Percentiles rank a stretch among this genome's conserved stretches.
Conservation (phyloP, 129 eudicot species). For the Apium graveolens region DNA sequence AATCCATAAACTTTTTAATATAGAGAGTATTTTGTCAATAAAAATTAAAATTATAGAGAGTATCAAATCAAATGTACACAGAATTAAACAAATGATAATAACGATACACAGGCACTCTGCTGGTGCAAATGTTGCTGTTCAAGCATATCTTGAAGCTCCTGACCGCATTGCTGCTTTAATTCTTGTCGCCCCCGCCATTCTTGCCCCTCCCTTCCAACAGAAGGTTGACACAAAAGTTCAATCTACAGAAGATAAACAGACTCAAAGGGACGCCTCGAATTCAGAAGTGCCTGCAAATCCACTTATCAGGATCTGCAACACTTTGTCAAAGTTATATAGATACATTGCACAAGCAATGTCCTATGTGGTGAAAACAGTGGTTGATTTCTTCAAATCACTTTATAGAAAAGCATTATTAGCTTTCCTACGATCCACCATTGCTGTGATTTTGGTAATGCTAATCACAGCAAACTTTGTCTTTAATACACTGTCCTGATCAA, state of each 20-base stretch:
- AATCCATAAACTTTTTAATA: too few species aligned
- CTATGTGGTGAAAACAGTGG: conserved; percentile 44
- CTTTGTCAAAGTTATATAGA: conserved; percentile 34
- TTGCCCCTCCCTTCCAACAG: conserved; percentile 51
- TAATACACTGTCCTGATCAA: conserved; percentile 5
- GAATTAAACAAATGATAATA: background rate
- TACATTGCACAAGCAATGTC: conserved; percentile 32
- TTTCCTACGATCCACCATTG: conserved; percentile 64
- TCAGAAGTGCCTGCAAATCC: conserved; percentile 35
- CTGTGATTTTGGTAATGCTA: conserved; percentile 58
- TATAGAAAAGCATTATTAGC: conserved; percentile 69
- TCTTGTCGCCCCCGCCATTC: conserved; percentile 86
- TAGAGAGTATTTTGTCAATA: too few species aligned
- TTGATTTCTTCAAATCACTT: conserved; percentile 39
- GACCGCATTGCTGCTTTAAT: conserved; percentile 85
- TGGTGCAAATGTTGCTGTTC: conserved; percentile 79
- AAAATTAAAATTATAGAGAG: background rate
- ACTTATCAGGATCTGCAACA: conserved; percentile 24
- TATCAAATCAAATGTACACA: background rate
- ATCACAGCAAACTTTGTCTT: background rate
- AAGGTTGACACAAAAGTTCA: conserved; percentile 27
- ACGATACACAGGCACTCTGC: conserved; percentile 81
- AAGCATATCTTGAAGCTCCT: conserved; percentile 87
- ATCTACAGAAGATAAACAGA: conserved; percentile 19
- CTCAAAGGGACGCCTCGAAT: conserved; percentile 31